phyloP scores from a whole-genome alignment of 2,329 filamentous ascomycete genomes.

The Tolypocladium album region DNA sequence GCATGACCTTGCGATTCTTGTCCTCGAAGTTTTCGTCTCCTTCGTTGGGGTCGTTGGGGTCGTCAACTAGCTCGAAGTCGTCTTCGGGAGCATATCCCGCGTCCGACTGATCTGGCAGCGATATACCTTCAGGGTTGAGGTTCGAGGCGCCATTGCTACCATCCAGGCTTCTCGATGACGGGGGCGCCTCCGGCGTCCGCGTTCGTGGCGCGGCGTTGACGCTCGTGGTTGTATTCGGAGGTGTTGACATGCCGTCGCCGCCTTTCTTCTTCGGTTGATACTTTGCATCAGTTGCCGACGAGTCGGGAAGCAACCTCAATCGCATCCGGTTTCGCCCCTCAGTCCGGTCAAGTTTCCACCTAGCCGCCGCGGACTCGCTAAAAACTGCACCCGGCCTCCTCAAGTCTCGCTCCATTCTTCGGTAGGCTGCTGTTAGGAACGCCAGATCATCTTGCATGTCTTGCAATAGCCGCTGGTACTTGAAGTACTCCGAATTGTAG shows the following conservation, averaged over 20 bases:
- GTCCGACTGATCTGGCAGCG: constrained; percentile 9
- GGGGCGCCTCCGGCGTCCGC: constrained; percentile 4
- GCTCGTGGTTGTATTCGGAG: constrained; percentile 22
- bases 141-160: constrained; percentile 8
- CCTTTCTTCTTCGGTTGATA: constrained; percentile 76
- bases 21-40: constrained; percentile 75
- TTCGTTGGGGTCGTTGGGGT: constrained; percentile 75
- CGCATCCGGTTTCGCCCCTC: constrained; percentile 95
- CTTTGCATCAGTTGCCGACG: constrained; percentile 53
- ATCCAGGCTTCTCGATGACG: constrained; percentile 10
- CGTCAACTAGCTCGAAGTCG: constrained; percentile 92
- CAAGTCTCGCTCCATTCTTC: constrained; percentile 69
- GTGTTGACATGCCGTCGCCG: constrained; percentile 28
- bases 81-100: constrained; percentile 51
- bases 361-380: constrained; percentile 49
- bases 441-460: constrained; percentile 85
- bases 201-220: constrained; percentile 10
- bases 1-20: constrained; percentile 96
- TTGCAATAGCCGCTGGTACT: constrained; percentile 78
- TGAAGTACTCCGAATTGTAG: constrained; percentile 81
- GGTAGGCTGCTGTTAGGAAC: constrained; percentile 66
- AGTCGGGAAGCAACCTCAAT: constrained; percentile 73
- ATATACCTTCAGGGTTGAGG: constrained; percentile 14
- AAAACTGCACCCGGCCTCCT: constrained; percentile 74
- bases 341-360: constrained; percentile 91